These are phyloP conservation scores for Magnaporthales sp. DNA, from an alignment of 2,329 filamentous ascomycete species.

Conservation along the genomic window DNA sequence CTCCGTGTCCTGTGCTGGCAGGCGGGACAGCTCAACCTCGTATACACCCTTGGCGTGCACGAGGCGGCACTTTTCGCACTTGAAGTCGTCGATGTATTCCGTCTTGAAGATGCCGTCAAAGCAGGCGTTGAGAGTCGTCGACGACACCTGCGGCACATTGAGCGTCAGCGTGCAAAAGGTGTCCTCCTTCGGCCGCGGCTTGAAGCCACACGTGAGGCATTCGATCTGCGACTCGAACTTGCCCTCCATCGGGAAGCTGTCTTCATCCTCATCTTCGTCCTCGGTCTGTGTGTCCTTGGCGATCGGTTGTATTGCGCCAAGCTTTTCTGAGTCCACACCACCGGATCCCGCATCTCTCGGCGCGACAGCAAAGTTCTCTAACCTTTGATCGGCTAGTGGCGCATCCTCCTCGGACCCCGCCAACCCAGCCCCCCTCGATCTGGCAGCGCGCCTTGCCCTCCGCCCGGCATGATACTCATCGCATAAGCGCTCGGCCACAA, in stretches of 20 bases:
- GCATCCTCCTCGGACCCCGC: conserved; percentile 4
- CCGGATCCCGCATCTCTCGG: not conserved
- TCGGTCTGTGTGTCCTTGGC: not conserved
- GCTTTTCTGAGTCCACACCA: not conserved
- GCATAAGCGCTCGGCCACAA: conserved; percentile 82
- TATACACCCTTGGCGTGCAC: conserved; percentile 64
- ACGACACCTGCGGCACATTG: conserved; percentile 75
- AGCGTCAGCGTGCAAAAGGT: conserved; percentile 89
- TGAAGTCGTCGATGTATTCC: conserved; percentile 94
- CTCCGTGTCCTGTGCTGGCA: not conserved
- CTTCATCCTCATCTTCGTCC: conserved; percentile 41
- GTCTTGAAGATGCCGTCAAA: conserved; percentile 93
- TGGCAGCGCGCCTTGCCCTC: conserved; percentile 57
- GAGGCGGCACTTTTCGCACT: conserved; percentile 88
- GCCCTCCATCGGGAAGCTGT: conserved; percentile 87
- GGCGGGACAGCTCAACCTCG: conserved; percentile 42
- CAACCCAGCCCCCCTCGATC: conserved; percentile 14
- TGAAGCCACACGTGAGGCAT: conserved; percentile 83
- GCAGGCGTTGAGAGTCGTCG: conserved; percentile 76
- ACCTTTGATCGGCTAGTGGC: conserved; percentile 8
- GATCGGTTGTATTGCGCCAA: not conserved
- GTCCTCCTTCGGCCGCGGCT: conserved; percentile 73
- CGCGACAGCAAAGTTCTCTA: conserved; percentile 2
- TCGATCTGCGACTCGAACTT: conserved; percentile 91
- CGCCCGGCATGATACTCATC: conserved; percentile 89